Base-by-base conservation (phyloP, 148 eudicot genomes). In the Limonium bicolor region DNA sequence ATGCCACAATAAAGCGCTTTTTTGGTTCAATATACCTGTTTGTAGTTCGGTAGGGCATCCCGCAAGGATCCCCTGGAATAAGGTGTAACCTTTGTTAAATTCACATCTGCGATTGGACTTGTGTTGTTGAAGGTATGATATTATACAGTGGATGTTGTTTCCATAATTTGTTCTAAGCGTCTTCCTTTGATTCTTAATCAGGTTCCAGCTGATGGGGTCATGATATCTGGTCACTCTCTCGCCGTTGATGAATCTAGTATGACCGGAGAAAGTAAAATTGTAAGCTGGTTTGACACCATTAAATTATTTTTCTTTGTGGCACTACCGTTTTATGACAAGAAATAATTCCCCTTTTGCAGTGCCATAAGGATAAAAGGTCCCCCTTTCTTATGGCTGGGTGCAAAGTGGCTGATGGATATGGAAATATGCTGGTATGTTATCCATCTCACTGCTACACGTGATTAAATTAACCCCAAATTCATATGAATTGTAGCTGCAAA, bases 181-280 rank as follows among this genome's bases (percentile, higher is more conserved):
- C 13, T 29, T 56, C 41, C 23, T 16, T 15, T 30, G n/a, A n/a
- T 33, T 8, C 15, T 20, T 36, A 27, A 28, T 40, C 51, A 80
- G 85, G 86, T 87, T 45, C 96, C 94, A 48, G 96, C 96, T 5
- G 96, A 87, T 62, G 96, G 96, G 27, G 23, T 87, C 46, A 53
- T 87, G 29, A 54, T 72, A 42, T 60, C 77, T 59, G 80, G 94
- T 37, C 94, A 87, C 58, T 68, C 82, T 46, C 76, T 87, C 46
- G 66, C 86, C 31, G 72, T 87, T 33, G 96, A 87, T 59, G 96
- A 87, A 72, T 87, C 96, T 11, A 87, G 96, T 72, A 87, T 87
- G 96, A 87, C 96, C 11, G 96, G 96, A 48, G 96, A 87, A 65
- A 87, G 94, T 86, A 82, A 79, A 72, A 78, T 70, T 60, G 96